Percentiles rank a stretch among this genome's conserved stretches.
These are phyloP conservation scores for Euphorbia tirucalli DNA, from an alignment of 345 rosid species.

Conservation along the genomic window DNA sequence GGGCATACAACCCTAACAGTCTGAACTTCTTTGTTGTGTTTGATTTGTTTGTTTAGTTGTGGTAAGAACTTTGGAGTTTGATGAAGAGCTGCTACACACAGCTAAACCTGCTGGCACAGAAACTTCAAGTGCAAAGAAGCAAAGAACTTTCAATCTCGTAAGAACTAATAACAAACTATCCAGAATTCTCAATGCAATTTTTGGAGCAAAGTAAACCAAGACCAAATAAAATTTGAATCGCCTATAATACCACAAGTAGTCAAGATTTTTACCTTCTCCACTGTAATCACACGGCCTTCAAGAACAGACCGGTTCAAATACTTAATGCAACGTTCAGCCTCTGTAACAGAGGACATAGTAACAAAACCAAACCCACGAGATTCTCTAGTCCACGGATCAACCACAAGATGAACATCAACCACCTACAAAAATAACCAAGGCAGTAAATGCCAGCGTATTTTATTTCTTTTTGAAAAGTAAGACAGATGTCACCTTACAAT, in stretches of 20 bases:
- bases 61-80: conserved; percentile 55
- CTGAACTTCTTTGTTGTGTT: conserved; percentile 54
- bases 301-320: conserved; percentile 69
- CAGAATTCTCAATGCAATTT: conserved; percentile 15
- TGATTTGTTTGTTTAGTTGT: conserved; percentile 70
- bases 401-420: conserved; percentile 81
- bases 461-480: too few species aligned
- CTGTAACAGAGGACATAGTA: conserved; percentile 60
- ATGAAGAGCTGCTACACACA: conserved; percentile 91
- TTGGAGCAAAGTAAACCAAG: background rate
- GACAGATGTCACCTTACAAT: background rate
- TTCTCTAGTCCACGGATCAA: conserved; percentile 92
- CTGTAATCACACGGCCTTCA: conserved; percentile 78
- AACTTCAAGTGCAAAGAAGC: conserved; percentile 78
- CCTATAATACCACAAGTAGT: background rate
- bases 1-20: conserved; percentile 89
- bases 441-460: too few species aligned
- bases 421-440: conserved; percentile 42
- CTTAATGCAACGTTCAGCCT: conserved; percentile 78
- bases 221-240: background rate
- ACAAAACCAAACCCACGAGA: conserved; percentile 95
- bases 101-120: conserved; percentile 92
- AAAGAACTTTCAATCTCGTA: conserved; percentile 58
- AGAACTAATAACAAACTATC: conserved; percentile 25
- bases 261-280: conserved; percentile 69